Evolutionary conservation across 495 filamentous ascomycete species (phyloP).

Genomic region (Aspergillus cavernicola): DNA sequence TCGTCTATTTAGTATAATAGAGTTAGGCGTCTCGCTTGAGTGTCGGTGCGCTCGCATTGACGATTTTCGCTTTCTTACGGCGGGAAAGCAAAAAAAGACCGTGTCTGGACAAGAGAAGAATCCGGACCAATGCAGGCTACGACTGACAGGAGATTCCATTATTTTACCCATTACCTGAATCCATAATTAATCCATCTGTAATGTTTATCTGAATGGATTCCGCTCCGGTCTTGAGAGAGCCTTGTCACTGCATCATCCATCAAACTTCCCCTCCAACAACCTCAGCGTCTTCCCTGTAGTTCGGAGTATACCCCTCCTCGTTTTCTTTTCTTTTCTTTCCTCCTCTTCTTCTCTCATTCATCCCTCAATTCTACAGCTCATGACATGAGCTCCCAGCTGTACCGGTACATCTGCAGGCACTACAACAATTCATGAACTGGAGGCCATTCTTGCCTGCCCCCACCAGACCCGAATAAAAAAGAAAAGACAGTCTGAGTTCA

Average conservation of each 20-base stretch:
- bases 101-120: constrained; percentile 11
- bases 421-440: too few relatives aligned
- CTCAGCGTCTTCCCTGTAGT: background rate
- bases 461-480: constrained; percentile 5
- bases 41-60: constrained; percentile 5
- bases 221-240: too few relatives aligned
- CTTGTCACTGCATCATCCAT: constrained; percentile 7
- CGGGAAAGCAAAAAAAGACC: constrained; percentile 16
- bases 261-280: background rate
- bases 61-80: constrained; percentile 20
- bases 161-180: constrained; percentile 10
- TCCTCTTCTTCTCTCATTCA: constrained; percentile 15
- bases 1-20: too few relatives aligned
- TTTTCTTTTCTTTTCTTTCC: constrained; percentile 3
- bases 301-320: constrained; percentile 2
- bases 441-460: constrained; percentile 4
- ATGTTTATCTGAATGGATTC: constrained; percentile 4
- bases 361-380: too few relatives aligned
- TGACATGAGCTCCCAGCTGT: constrained; percentile 3
- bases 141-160: background rate
- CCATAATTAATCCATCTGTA: constrained; percentile 5
- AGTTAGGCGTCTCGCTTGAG: background rate
- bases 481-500: background rate
- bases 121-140: background rate
- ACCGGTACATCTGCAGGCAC: too few relatives aligned